phyloP scores from a whole-genome alignment of 306 rosid genomes.

The Argentina anserina region DNA sequence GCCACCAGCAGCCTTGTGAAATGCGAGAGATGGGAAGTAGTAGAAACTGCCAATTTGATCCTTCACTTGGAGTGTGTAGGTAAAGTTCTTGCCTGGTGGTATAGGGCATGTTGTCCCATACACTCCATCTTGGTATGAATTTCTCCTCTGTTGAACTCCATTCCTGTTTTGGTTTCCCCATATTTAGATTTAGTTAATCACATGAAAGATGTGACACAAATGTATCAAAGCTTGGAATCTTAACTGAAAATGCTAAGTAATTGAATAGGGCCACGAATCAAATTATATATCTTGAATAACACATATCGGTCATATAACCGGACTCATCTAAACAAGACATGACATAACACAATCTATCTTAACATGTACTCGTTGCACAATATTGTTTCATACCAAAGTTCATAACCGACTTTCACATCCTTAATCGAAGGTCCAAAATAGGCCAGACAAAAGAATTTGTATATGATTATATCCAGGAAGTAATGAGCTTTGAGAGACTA shows the following conservation, averaged over 20 bases:
- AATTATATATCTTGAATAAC: not conserved
- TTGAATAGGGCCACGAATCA: too few relatives aligned
- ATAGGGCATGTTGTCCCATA: slow-evolving; percentile 87
- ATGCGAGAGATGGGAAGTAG: slow-evolving; percentile 82
- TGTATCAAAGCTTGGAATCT: not conserved
- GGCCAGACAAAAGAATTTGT: not conserved
- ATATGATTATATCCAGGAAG: not conserved
- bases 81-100: slow-evolving; percentile 85
- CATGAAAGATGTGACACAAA: not conserved
- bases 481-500: not conserved
- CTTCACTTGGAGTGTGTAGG: slow-evolving; percentile 80
- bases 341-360: too few relatives aligned
- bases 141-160: slow-evolving; percentile 86
- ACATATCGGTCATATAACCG: too few relatives aligned
- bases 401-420: not conserved
- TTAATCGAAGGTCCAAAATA: not conserved
- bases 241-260: not conserved
- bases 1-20: slow-evolving; percentile 92
- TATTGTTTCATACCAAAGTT: not conserved
- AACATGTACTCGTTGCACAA: not conserved
- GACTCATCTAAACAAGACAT: too few relatives aligned
- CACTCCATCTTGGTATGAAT: slow-evolving; percentile 81
- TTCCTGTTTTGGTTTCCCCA: slow-evolving; percentile 41
- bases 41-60: slow-evolving; percentile 87
- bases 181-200: not conserved